Evolutionary conservation across 2,329 filamentous ascomycete species (phyloP).

Genomic region (Trichophyton simii): DNA sequence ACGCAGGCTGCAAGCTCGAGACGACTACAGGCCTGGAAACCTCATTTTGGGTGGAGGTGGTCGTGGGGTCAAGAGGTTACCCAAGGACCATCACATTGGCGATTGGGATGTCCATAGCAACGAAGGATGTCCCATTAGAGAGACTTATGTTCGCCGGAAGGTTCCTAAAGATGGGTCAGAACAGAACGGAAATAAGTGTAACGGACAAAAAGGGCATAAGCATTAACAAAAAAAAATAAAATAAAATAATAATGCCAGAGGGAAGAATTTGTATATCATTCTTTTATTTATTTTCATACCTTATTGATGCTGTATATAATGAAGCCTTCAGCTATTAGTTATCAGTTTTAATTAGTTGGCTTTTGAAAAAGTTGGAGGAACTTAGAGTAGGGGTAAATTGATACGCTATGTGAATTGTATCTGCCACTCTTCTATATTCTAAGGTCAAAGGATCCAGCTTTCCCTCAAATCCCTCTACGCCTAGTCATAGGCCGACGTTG

Average conservation of each 20-base stretch:
- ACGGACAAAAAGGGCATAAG: neutral
- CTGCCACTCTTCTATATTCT: neutral
- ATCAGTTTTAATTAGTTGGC: neutral
- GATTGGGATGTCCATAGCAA: conserved; percentile 57
- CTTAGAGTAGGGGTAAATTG: neutral
- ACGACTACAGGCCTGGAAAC: conserved; percentile 61
- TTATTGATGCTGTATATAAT: neutral
- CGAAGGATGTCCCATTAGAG: conserved; percentile 54
- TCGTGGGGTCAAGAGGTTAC: conserved; percentile 51
- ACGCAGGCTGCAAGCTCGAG: conserved; percentile 52
- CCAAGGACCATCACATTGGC: conserved; percentile 52
- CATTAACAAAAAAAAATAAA: neutral
- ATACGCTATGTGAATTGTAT: neutral
- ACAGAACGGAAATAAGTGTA: neutral
- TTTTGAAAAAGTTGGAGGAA: neutral
- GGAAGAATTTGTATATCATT: neutral
- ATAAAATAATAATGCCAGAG: neutral
- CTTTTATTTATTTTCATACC: neutral
- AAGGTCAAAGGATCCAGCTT: neutral
- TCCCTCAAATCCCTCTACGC: neutral
- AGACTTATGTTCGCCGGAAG: conserved; percentile 47
- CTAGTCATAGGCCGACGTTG: neutral
- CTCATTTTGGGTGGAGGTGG: conserved; percentile 69
- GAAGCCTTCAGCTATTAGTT: neutral
- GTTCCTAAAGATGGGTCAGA: neutral